Evolutionary conservation across 768 basidiomycete genomes (phyloP), one percentile per base, ranked within the genome.

Genomic region (Pulveroboletus sp.): DNA sequence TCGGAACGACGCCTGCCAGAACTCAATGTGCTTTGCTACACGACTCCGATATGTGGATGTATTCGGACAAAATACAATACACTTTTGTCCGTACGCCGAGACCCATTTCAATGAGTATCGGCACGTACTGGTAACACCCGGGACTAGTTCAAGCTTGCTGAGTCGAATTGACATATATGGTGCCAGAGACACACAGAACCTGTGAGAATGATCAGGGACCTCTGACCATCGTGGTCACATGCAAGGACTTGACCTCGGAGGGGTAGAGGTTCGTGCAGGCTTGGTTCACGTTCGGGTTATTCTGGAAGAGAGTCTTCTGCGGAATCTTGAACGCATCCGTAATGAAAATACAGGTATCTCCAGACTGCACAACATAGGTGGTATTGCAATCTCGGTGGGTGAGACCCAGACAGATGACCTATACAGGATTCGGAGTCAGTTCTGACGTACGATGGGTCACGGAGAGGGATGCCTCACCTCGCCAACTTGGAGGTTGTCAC

Each of bases 211-310:
- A 27, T 57, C 15, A 57, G 51, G 30, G 15, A 43, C 17, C 14
- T 36, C 18, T 1, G 9, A 17, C n/a, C 33, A 35, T 35, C 39
- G 26, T 14, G 10, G 32, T 15, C 1, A 40, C 12, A 14, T 44
- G 41, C 4, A 53, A 26, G 44, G 7, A 24, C 12, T 8, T 58
- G 55, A 85, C 85, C 76, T 86, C 82, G 43, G 71, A 75, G 49
- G 75, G 63, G 66, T 80, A 80, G 46, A 86, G 73, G 68, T 83
- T 83, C 31, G 63, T 64, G 68, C 82, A 83, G 7, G 31, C 57
- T 8, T 54, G 48, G 63, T 81, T 68, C 48, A 87, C 63, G 59
- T 86, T 82, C 3, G 80, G 84, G 70, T 87, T 88, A 71, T 87
- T 86, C 28, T 71, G 59, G 52, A 72, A 62, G 21, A 89, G 69